phyloP scores from a whole-genome alignment of 2,329 filamentous ascomycete species.

The Fusarium sp. region DNA sequence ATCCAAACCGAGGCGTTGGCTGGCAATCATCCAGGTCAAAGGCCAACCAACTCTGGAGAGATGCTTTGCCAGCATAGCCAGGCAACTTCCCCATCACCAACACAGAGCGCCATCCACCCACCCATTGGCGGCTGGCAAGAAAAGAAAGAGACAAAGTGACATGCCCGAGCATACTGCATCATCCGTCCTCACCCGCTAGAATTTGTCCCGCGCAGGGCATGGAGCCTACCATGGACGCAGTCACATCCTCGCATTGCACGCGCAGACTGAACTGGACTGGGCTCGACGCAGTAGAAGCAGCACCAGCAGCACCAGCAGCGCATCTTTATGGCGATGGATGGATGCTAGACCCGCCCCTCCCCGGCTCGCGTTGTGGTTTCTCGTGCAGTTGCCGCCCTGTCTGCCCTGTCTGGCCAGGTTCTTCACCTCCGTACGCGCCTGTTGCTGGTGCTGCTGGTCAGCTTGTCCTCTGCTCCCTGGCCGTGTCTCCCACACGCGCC shows the following conservation, averaged over 20 bases:
- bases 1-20: conserved; percentile 28
- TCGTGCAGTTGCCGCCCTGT: conserved; percentile 33
- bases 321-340: neutral
- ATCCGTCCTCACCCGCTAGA: conserved; percentile 27
- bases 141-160: conserved; percentile 36
- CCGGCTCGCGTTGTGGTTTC: conserved; percentile 26
- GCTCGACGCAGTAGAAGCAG: conserved; percentile 9
- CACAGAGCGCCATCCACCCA: conserved; percentile 22
- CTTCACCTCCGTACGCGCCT: conserved; percentile 36
- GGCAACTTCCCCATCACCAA: conserved; percentile 20
- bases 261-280: conserved; percentile 11
- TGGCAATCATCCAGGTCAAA: conserved; percentile 22
- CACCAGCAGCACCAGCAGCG: conserved; percentile 3
- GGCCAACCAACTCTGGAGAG: conserved; percentile 21
- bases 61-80: conserved; percentile 13
- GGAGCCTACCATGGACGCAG: conserved; percentile 13
- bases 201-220: conserved; percentile 8
- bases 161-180: conserved; percentile 40
- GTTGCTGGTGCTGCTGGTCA: conserved; percentile 27
- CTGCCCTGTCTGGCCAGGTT: conserved; percentile 13
- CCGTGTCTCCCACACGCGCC: conserved; percentile 40
- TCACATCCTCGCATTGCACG: conserved; percentile 37
- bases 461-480: conserved; percentile 26
- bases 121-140: conserved; percentile 20
- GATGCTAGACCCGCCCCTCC: conserved; percentile 22